phyloP scores from a whole-genome alignment of 768 basidiomycete genomes.

The Daedaleopsis sinensis region DNA sequence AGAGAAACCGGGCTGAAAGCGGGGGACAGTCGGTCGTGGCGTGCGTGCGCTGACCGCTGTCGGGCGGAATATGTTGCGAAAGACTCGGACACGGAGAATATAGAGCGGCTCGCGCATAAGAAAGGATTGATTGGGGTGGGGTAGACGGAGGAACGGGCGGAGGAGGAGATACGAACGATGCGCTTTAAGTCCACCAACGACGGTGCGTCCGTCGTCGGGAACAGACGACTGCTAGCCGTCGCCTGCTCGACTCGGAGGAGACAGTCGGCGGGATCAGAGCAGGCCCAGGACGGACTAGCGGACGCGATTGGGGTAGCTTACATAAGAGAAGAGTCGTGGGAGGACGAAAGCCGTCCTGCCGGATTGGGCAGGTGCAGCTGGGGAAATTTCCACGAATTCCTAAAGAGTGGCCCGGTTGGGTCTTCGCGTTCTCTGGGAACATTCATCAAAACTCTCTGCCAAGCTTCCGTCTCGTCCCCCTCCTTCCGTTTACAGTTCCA shows the following conservation, averaged over 20 bases:
- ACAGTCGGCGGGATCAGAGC: too few relatives aligned
- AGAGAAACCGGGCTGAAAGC: conserved; percentile 1
- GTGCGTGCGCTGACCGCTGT: neutral
- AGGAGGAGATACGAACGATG: neutral
- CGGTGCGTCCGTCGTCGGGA: neutral
- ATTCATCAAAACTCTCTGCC: conserved; percentile 13
- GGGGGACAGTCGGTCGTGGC: neutral
- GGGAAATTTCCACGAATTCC: neutral
- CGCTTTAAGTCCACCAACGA: neutral
- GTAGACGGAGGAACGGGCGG: neutral
- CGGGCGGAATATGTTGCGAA: neutral
- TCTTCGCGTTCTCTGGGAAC: neutral
- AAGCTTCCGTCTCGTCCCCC: conserved; percentile 1
- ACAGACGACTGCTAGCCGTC: neutral
- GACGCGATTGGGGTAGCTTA: conserved; percentile 18
- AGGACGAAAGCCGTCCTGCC: neutral
- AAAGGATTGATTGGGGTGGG: too few relatives aligned
- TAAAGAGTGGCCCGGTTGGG: neutral
- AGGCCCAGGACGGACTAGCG: conserved; percentile 13
- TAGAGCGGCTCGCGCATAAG: conserved; percentile 1
- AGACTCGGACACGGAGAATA: neutral
- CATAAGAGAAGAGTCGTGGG: neutral
- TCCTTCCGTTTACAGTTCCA: conserved; percentile 11
- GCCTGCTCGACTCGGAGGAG: neutral
- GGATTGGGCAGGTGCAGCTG: neutral